Evolutionary conservation across 2,329 filamentous ascomycete genomes (phyloP), one percentile per base, ranked within the genome.

Genomic region (Clathrospora elynae): DNA sequence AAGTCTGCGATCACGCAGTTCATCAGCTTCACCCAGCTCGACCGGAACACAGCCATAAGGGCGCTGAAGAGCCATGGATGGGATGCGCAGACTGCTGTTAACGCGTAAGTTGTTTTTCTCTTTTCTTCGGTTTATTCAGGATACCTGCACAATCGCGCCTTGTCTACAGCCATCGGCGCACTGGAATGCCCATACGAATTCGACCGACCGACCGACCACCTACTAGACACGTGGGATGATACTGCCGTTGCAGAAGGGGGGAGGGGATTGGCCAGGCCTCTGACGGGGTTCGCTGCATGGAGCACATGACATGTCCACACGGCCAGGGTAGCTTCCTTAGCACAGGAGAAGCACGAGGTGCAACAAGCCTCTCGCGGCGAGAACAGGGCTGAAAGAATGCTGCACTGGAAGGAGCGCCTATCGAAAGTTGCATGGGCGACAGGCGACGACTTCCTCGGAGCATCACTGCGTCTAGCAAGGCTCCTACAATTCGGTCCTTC

Each of bases 1-100:
- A 78, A 76, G 61, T 55, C 55, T 41, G 71, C 74, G 10, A 74
- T 77, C 31, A 46, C 48, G 49, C 70, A 75, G 56, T 76, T 78
- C 54, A 62, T 64, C 44, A 68, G 51, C 44, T 71, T 78, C 51
- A 76, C 75, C 3, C 62, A 71, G 34, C 51, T 70, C 29, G 75
- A 78, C 47, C 69, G 71, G 52, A 73, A 62, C 29, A 71, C 68
- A 11, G 75, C 75, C 16, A 65, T 71, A 38, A 54, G 75, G 60
- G 41, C 72, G 41, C 66, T 78, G 30, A 76, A 75, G 57, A 68
- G 66, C 46, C 61, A 72, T 46, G 68, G 65, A 35, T 78, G 75
- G 75, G 73, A 76, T 50, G 55, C 68, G 16, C 59, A 72, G 25
- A 59, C 57, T 11, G 75, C 75, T 20, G 67, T 76, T 17, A 76